Percentiles rank a stretch among this genome's conserved stretches.
These are phyloP conservation scores for Litsea cubeba DNA, from an alignment of 164 flowering plant species.

Conservation along the genomic window DNA sequence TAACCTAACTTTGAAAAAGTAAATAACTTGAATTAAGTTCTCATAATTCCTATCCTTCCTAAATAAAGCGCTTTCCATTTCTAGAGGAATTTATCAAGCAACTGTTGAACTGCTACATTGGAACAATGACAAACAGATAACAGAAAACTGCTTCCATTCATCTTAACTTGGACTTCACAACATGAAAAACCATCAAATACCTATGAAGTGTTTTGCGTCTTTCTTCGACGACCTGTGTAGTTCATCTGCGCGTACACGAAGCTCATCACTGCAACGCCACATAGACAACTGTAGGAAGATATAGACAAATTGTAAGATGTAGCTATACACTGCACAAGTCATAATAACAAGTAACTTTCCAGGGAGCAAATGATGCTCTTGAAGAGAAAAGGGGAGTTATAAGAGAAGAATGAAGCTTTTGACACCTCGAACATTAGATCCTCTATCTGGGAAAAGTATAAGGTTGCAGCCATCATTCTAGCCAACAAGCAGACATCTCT, in stretches of 20 bases:
- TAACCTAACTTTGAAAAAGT: neutral
- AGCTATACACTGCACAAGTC: neutral
- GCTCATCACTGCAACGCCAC: constrained; percentile 99
- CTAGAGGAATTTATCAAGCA: neutral
- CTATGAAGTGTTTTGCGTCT: constrained; percentile 89
- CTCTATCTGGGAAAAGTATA: constrained; percentile 93
- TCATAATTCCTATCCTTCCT: neutral
- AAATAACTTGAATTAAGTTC: no score
- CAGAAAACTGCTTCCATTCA: neutral
- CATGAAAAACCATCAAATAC: constrained; percentile 23
- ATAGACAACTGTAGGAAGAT: constrained; percentile 66
- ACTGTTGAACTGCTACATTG: neutral
- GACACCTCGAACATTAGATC: constrained; percentile 97
- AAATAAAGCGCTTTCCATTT: no score
- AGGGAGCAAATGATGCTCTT: neutral
- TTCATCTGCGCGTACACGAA: constrained; percentile 74
- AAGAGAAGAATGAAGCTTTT: neutral
- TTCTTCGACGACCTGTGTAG: constrained; percentile 64
- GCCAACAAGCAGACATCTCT: constrained; percentile 98
- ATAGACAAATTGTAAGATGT: neutral
- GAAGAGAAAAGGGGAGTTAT: neutral
- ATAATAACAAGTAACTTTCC: neutral
- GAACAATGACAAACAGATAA: neutral
- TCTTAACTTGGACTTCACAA: neutral
- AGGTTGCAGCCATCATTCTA: constrained; percentile 98